Conservation (phyloP, 2,329 filamentous ascomycete genomes). For the Aureobasidium sp. region DNA sequence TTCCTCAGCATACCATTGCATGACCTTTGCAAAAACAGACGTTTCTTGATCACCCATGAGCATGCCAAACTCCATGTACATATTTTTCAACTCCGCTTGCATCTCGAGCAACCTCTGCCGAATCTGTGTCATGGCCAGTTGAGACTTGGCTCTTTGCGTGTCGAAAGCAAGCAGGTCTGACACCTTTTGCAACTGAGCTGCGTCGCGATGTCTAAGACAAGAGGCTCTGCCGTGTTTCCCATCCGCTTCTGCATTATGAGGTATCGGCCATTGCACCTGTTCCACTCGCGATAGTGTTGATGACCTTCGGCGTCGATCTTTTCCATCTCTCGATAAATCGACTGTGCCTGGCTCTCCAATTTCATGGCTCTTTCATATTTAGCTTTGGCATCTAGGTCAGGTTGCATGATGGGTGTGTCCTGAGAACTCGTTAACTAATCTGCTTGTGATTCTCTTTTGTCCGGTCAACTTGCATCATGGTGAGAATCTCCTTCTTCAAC, state of each 20-base stretch:
- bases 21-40: neutral
- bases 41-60: neutral
- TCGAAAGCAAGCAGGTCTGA: neutral
- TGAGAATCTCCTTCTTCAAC: neutral
- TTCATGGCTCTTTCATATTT: too few relatives aligned
- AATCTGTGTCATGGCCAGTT: neutral
- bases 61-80: neutral
- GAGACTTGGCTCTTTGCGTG: neutral
- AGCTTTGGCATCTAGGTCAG: too few relatives aligned
- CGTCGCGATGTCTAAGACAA: neutral
- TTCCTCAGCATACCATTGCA: neutral
- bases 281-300: neutral
- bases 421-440: too few relatives aligned
- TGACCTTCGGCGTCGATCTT: neutral
- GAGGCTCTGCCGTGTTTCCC: neutral
- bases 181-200: neutral
- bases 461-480: too few relatives aligned
- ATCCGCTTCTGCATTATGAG: neutral
- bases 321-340: neutral
- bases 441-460: too few relatives aligned
- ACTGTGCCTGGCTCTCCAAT: too few relatives aligned
- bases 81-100: neutral
- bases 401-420: too few relatives aligned
- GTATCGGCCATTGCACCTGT: neutral
- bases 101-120: neutral